Conservation (phyloP, 2,329 filamentous ascomycete genomes). For the Didymella segeticola region DNA sequence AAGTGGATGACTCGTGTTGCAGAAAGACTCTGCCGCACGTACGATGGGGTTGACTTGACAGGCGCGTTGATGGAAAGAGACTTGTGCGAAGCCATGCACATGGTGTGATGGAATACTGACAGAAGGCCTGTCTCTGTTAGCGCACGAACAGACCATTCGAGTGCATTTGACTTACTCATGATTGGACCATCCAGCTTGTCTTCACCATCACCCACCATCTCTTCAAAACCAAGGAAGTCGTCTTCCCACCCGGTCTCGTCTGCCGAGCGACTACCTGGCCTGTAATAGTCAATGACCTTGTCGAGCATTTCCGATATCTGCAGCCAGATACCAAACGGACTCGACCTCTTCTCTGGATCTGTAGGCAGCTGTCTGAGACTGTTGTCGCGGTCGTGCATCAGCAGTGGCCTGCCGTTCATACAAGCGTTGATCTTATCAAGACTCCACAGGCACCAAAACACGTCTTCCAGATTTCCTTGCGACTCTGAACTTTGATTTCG, state of each 20-base stretch:
- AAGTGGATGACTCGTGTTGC: constrained; percentile 63
- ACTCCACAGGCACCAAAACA: constrained; percentile 60
- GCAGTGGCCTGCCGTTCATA: constrained; percentile 55
- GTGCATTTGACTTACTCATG: constrained; percentile 38
- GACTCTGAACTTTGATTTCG: constrained; percentile 48
- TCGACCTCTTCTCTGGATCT: constrained; percentile 52
- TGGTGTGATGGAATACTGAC: constrained; percentile 64
- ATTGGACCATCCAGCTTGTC: constrained; percentile 47
- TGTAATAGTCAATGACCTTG: constrained; percentile 56
- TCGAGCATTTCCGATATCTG: constrained; percentile 55
- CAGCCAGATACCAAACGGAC: constrained; percentile 58
- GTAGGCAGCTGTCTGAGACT: constrained; percentile 52
- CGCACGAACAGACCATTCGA: not conserved
- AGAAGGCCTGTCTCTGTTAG: constrained; percentile 52
- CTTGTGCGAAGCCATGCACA: constrained; percentile 64
- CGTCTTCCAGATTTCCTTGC: constrained; percentile 51
- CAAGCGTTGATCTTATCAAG: constrained; percentile 57
- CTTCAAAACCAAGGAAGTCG: constrained; percentile 54
- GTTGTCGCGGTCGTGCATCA: constrained; percentile 58
- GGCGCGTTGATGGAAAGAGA: constrained; percentile 53
- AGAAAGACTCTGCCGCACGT: constrained; percentile 61
- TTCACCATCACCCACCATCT: constrained; percentile 50
- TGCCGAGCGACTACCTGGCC: constrained; percentile 48
- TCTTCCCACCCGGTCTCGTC: constrained; percentile 56
- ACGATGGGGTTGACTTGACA: constrained; percentile 58